A percentile compares a stretch with the other conserved stretches of the same genome.
Conservation (phyloP, 2,329 filamentous ascomycete genomes). For the Chaetomium strumarium region DNA sequence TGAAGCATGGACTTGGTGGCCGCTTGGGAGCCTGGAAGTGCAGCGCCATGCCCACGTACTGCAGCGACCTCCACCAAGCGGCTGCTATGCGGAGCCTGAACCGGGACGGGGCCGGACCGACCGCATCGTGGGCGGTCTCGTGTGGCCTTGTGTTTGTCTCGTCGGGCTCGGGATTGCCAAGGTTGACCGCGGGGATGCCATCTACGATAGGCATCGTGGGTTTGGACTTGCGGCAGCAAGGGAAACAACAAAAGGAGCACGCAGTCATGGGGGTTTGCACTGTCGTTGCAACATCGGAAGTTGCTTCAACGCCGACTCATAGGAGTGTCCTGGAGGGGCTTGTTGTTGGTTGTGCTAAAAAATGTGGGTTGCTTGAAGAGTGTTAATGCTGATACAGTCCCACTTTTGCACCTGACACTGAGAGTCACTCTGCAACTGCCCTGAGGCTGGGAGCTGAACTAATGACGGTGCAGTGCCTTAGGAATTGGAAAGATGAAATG, state of each 20-base stretch:
- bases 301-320: no score
- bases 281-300: no score
- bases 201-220: conserved; percentile 18
- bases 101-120: conserved; percentile 36
- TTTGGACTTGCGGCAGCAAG: conserved; percentile 14
- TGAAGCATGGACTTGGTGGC: conserved; percentile 56
- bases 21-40: conserved; percentile 57
- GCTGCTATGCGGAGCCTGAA: conserved; percentile 59
- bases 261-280: not conserved
- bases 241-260: not conserved
- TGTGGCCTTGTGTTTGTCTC: conserved; percentile 11
- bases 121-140: conserved; percentile 20
- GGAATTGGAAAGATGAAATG: no score
- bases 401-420: no score
- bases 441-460: no score
- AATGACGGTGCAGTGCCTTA: no score
- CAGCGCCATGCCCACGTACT: conserved; percentile 63
- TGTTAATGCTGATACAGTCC: no score
- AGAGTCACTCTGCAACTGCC: no score
- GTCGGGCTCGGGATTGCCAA: conserved; percentile 7
- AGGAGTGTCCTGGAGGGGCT: no score
- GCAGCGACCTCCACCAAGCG: conserved; percentile 59
- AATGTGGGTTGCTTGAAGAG: no score
- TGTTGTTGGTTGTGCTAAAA: no score
- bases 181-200: conserved; percentile 20